Evolutionary conservation across 2,329 filamentous ascomycete genomes (phyloP).

Genomic region (Xylaria digitata): DNA sequence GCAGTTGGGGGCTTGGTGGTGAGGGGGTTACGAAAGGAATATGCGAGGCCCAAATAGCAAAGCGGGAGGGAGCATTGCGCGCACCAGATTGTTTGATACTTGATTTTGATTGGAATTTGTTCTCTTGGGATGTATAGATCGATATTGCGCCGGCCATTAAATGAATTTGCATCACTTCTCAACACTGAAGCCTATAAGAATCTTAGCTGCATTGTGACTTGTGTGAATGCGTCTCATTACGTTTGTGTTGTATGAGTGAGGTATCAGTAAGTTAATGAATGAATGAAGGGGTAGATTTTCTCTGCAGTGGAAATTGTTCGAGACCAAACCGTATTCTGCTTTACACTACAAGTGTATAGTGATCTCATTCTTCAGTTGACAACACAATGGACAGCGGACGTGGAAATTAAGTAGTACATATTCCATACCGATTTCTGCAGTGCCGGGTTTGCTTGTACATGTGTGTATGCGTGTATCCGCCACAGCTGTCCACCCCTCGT

Average conservation of each 20-base stretch:
- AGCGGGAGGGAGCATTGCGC: slow-evolving; percentile 39
- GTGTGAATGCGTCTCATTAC: not conserved
- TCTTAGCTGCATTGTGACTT: not conserved
- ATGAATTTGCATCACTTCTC: slow-evolving; percentile 45
- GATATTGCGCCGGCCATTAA: slow-evolving; percentile 30
- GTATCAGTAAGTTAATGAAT: not conserved
- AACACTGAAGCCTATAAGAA: not conserved
- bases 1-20: slow-evolving; percentile 39
- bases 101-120: slow-evolving; percentile 42
- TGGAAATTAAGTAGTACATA: not conserved
- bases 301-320: too few relatives aligned
- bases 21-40: slow-evolving; percentile 36
- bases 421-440: too few relatives aligned
- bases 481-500: slow-evolving; percentile 6
- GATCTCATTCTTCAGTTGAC: not conserved
- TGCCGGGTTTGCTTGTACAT: not conserved
- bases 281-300: too few relatives aligned
- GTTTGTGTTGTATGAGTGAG: not conserved
- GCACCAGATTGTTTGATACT: slow-evolving; percentile 48
- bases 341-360: not conserved
- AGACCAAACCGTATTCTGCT: too few relatives aligned
- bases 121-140: slow-evolving; percentile 48
- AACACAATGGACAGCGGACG: not conserved
- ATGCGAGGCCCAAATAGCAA: slow-evolving; percentile 21
- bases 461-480: slow-evolving; percentile 24